phyloP scores from a whole-genome alignment of 495 filamentous ascomycete genomes.

The Penicillium ochrochloron region DNA sequence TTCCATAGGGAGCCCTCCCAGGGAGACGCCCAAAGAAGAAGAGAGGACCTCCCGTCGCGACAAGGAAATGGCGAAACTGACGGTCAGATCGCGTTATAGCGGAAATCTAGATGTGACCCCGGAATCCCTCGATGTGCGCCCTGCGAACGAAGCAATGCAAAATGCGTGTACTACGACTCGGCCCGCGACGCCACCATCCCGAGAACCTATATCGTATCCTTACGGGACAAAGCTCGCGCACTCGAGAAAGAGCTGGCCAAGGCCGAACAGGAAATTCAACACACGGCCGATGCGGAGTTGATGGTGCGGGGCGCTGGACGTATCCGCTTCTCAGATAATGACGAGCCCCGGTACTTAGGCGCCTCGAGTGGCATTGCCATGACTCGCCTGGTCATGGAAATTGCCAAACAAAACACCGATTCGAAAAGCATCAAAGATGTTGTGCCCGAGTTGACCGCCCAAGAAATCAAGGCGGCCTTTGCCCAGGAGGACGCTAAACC shows the following conservation, averaged over 20 bases:
- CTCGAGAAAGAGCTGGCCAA: slow-evolving; percentile 74
- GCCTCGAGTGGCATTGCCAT: slow-evolving; percentile 94
- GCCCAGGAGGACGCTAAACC: slow-evolving; percentile 61
- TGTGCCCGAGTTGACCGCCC: slow-evolving; percentile 69
- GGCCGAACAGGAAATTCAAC: slow-evolving; percentile 66
- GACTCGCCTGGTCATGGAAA: slow-evolving; percentile 90
- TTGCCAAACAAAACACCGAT: slow-evolving; percentile 86
- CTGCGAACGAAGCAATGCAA: slow-evolving; percentile 85
- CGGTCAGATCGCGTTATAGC: slow-evolving; percentile 49
- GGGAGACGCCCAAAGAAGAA: neutral
- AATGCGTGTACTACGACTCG: slow-evolving; percentile 93
- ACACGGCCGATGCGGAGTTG: slow-evolving; percentile 72
- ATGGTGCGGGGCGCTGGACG: slow-evolving; percentile 82
- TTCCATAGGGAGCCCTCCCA: neutral
- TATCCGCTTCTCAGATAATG: slow-evolving; percentile 77
- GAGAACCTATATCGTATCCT: slow-evolving; percentile 82
- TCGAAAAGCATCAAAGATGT: slow-evolving; percentile 86
- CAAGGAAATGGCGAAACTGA: slow-evolving; percentile 1
- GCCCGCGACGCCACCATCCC: slow-evolving; percentile 76
- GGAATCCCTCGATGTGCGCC: slow-evolving; percentile 88
- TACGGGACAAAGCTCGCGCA: slow-evolving; percentile 78
- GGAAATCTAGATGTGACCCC: slow-evolving; percentile 93
- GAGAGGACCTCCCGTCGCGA: neutral
- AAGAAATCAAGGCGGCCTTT: slow-evolving; percentile 61
- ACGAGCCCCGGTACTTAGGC: slow-evolving; percentile 86